phyloP scores from a whole-genome alignment of 768 basidiomycete genomes.

The Paxillus involutus region DNA sequence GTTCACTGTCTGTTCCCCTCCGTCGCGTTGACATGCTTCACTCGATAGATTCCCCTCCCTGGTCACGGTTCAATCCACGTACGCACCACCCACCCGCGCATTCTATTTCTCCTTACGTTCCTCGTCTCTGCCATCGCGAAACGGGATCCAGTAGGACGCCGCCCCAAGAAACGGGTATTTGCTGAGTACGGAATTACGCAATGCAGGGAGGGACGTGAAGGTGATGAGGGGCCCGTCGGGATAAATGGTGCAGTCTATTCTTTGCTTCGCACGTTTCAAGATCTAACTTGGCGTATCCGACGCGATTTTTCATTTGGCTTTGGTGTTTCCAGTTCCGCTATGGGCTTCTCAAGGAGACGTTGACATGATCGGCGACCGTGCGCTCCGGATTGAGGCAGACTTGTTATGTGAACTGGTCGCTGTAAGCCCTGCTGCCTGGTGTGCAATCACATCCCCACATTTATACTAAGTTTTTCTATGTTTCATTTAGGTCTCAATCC shows the following conservation, averaged over 20 bases:
- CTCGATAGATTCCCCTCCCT: constrained; percentile 29
- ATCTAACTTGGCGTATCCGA: no score
- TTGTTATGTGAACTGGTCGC: constrained; percentile 67
- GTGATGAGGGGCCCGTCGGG: constrained; percentile 17
- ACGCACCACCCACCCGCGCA: constrained; percentile 66
- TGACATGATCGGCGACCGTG: constrained; percentile 43
- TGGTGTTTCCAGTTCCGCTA: constrained; percentile 41
- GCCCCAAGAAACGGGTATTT: constrained; percentile 72
- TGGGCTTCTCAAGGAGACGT: constrained; percentile 57
- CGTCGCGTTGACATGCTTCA: constrained; percentile 10
- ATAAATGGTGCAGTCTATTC: constrained; percentile 13
- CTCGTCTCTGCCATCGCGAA: constrained; percentile 66
- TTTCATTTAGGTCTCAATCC: constrained; percentile 52
- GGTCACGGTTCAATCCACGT: constrained; percentile 47
- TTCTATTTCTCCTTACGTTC: constrained; percentile 64
- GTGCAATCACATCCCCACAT: neutral
- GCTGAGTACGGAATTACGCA: constrained; percentile 56
- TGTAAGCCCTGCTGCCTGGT: constrained; percentile 36
- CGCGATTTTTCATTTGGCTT: neutral
- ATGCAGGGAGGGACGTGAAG: constrained; percentile 45
- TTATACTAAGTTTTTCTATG: neutral
- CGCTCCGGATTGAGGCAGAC: constrained; percentile 69
- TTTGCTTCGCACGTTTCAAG: neutral
- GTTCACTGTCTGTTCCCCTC: constrained; percentile 18
- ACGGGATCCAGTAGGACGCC: constrained; percentile 71